Conservation (phyloP, 1,284 basidiomycete genomes). For the Heterobasidion parviporum region DNA sequence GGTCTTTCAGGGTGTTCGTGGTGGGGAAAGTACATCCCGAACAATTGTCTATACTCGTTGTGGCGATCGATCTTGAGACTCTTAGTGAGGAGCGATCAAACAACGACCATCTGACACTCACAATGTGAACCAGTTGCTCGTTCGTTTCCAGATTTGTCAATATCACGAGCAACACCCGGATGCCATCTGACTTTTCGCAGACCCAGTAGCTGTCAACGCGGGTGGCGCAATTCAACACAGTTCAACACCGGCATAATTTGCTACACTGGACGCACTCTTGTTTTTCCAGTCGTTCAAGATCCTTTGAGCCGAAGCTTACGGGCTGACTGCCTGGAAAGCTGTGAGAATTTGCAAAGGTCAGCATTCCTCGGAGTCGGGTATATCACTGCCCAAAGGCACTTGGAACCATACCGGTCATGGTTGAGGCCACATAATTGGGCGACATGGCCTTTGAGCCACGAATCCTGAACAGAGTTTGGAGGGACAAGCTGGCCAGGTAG, state of each 20-base stretch:
- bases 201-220: constrained; percentile 81
- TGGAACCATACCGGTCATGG: constrained; percentile 38
- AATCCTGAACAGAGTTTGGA: constrained; percentile 46
- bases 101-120: constrained; percentile 28
- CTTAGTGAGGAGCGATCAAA: neutral
- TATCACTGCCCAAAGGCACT: neutral
- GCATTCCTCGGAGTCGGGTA: constrained; percentile 1
- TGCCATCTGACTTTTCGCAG: constrained; percentile 98
- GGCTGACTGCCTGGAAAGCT: constrained; percentile 92
- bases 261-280: constrained; percentile 61
- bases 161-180: constrained; percentile 86
- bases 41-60: constrained; percentile 74
- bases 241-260: neutral
- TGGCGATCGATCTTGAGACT: constrained; percentile 83
- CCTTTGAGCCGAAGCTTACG: constrained; percentile 71
- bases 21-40: constrained; percentile 84
- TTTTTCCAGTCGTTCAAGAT: constrained; percentile 69
- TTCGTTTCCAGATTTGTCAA: constrained; percentile 57
- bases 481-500: constrained; percentile 55
- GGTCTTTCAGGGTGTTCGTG: constrained; percentile 61
- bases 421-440: constrained; percentile 58
- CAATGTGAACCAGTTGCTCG: constrained; percentile 77
- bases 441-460: constrained; percentile 57
- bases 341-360: neutral
- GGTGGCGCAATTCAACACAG: constrained; percentile 4